These are phyloP conservation scores for Hondaea fermentalgiana DNA, from an alignment of 108 stramenopile species.

Conservation along the genomic window DNA sequence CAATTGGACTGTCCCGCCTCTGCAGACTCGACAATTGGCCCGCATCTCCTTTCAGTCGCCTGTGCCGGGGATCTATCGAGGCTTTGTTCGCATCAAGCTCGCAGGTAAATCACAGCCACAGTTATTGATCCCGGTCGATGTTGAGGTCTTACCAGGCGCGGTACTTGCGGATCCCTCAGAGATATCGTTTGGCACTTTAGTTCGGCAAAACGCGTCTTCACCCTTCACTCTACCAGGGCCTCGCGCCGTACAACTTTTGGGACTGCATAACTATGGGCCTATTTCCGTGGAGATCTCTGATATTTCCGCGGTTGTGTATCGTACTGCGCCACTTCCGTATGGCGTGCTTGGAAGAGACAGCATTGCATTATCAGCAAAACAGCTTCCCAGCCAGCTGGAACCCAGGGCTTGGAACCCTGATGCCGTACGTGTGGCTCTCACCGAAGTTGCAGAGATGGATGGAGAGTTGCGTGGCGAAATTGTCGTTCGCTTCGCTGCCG, in stretches of 20 bases:
- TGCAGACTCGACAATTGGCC: background rate
- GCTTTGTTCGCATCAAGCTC: background rate
- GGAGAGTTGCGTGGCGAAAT: background rate
- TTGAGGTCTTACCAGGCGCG: background rate
- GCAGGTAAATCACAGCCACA: background rate
- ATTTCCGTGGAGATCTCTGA: background rate
- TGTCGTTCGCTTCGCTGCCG: background rate
- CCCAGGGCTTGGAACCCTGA: background rate
- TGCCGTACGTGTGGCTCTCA: background rate
- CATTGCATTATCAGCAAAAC: background rate
- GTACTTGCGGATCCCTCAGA: background rate
- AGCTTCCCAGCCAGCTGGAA: background rate
- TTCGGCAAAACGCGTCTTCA: background rate
- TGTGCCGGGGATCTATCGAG: background rate
- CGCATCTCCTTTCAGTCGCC: background rate
- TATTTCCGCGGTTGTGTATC: background rate
- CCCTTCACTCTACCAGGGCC: background rate
- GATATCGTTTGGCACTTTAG: background rate
- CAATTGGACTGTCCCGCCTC: background rate
- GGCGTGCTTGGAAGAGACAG: background rate
- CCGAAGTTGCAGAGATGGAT: background rate
- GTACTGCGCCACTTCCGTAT: background rate
- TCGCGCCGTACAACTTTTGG: background rate
- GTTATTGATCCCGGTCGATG: background rate
- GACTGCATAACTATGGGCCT: background rate